A percentile compares a stretch with the other conserved stretches of the same genome.
Conservation (phyloP, 31 red algal genomes). For the Bonnemaisonia californica region DNA sequence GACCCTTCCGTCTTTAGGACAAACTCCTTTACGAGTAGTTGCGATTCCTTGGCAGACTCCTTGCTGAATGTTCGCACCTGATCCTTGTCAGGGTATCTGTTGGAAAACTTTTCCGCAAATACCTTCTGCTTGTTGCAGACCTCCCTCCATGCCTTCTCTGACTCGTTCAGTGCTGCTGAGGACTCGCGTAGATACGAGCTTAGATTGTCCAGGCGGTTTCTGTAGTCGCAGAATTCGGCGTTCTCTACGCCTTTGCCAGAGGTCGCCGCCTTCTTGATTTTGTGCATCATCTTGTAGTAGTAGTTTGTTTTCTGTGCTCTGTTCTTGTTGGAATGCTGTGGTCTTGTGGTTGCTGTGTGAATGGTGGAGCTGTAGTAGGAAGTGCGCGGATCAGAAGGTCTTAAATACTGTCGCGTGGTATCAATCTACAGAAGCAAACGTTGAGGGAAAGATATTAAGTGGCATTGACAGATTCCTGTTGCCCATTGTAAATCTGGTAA, state of each 20-base stretch:
- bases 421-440: too few species aligned
- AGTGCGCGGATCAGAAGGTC: too few species aligned
- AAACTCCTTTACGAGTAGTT: conserved; percentile 65
- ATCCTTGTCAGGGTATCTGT: conserved; percentile 69
- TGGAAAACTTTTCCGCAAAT: conserved; percentile 67
- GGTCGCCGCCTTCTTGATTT: conserved; percentile 58
- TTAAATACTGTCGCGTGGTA: too few species aligned
- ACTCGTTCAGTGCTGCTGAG: conserved; percentile 41
- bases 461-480: too few species aligned
- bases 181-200: conserved; percentile 42
- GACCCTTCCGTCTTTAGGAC: conserved; percentile 56
- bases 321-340: neutral
- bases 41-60: conserved; percentile 50
- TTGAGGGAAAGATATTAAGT: too few species aligned
- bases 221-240: conserved; percentile 67
- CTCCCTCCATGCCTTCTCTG: conserved; percentile 60
- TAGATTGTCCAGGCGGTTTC: conserved; percentile 42
- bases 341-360: too few species aligned
- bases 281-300: conserved; percentile 79
- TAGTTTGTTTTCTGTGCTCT: neutral
- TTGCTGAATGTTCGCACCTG: conserved; percentile 55
- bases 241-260: conserved; percentile 51
- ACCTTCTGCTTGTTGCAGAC: conserved; percentile 59
- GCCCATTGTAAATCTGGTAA: too few species aligned
- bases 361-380: too few species aligned